phyloP scores from a whole-genome alignment of 148 eudicot species.

The Mesembryanthemum crystallinum region DNA sequence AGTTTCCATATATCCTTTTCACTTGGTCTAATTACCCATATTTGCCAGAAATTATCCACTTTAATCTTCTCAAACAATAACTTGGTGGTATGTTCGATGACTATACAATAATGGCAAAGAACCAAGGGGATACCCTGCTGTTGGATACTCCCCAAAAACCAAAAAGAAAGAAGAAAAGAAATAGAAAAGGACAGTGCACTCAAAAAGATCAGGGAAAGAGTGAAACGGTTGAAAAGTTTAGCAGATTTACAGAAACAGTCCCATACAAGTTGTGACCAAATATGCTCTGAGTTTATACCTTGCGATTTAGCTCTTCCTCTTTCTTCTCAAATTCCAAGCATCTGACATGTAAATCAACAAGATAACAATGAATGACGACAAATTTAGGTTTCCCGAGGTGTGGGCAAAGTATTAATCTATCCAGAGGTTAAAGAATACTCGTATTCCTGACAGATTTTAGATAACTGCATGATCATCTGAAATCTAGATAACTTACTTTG shows the following conservation, averaged over 20 bases:
- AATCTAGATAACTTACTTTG: slow-evolving; percentile 39
- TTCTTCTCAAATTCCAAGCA: slow-evolving; percentile 46
- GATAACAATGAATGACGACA: neutral
- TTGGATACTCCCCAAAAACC: no score
- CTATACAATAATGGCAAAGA: no score
- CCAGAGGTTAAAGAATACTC: neutral
- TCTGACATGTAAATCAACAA: slow-evolving; percentile 33
- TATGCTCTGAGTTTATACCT: slow-evolving; percentile 34
- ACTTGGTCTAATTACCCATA: no score
- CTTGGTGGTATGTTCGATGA: no score
- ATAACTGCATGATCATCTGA: neutral
- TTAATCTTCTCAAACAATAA: no score
- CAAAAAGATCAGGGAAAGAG: no score
- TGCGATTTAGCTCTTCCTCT: slow-evolving; percentile 43
- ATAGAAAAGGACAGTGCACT: no score
- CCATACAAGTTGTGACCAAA: neutral
- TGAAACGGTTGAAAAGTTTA: neutral
- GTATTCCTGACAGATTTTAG: neutral
- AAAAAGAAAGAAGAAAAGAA: no score
- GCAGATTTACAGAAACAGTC: neutral
- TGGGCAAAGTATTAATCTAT: neutral
- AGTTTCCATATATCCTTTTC: no score
- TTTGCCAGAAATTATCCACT: no score
- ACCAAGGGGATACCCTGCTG: no score
- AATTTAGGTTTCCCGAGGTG: neutral